These are phyloP conservation scores for Xeromyces bisporus DNA, from an alignment of 495 filamentous ascomycete species.

Conservation along the genomic window DNA sequence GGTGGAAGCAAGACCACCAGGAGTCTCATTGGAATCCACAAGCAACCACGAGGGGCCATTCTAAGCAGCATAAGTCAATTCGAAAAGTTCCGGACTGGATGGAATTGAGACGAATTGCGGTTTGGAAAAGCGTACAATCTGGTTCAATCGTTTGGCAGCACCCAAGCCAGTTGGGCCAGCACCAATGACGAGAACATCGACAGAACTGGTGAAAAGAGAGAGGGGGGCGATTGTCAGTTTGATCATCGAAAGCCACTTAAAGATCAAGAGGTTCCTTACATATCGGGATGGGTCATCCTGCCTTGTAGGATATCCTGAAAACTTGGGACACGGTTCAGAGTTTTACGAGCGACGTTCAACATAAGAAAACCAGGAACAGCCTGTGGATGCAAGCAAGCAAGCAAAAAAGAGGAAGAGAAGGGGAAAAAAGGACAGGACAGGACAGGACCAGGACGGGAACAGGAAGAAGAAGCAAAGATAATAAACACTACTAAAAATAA, in stretches of 20 bases:
- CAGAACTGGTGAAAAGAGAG: slow-evolving; percentile 38
- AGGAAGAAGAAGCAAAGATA: no score
- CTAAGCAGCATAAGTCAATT: no score
- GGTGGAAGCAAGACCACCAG: slow-evolving; percentile 92
- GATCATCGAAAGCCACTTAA: not conserved
- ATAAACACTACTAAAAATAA: no score
- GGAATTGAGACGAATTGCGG: slow-evolving; percentile 2
- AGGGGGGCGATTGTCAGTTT: slow-evolving; percentile 13
- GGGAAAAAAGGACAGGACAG: slow-evolving; percentile 11
- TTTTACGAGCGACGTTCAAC: slow-evolving; percentile 34
- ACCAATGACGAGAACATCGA: slow-evolving; percentile 97
- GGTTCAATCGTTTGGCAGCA: slow-evolving; percentile 92
- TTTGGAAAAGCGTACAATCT: slow-evolving; percentile 57
- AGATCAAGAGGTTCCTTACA: slow-evolving; percentile 17
- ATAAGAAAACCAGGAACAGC: slow-evolving; percentile 22
- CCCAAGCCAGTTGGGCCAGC: slow-evolving; percentile 93
- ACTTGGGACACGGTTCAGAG: slow-evolving; percentile 40
- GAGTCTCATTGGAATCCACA: slow-evolving; percentile 79
- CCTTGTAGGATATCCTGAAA: slow-evolving; percentile 43
- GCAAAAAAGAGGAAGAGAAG: slow-evolving; percentile 8
- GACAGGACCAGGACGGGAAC: slow-evolving; percentile 21
- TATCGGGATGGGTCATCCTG: slow-evolving; percentile 40
- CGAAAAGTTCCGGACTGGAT: not conserved
- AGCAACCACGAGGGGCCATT: slow-evolving; percentile 90
- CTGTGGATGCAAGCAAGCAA: slow-evolving; percentile 22